These are phyloP conservation scores for Paraphaeosphaeria sporulosa DNA, from an alignment of 2,329 filamentous ascomycete species.

Conservation along the genomic window DNA sequence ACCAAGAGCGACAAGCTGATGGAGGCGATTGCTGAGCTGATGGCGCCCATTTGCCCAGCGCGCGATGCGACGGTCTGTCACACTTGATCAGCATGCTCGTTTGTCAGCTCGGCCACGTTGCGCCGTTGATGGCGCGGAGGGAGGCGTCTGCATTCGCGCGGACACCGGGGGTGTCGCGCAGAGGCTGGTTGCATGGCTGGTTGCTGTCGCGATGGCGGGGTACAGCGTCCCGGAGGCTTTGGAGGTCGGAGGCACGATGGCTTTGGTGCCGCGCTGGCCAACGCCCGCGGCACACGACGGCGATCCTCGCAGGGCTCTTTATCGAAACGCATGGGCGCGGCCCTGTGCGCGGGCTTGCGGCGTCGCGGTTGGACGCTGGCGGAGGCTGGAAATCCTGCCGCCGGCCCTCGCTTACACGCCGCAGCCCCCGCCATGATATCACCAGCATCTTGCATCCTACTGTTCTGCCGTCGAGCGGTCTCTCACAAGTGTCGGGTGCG, in stretches of 20 bases:
- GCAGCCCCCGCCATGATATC: constrained; percentile 15
- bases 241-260: constrained; percentile 2
- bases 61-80: constrained; percentile 1
- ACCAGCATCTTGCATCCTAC: constrained; percentile 7
- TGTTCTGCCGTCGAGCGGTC: neutral
- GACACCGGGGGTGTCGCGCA: constrained; percentile 12
- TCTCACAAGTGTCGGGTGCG: neutral
- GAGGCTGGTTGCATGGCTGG: constrained; percentile 18
- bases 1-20: neutral
- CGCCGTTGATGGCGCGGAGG: constrained; percentile 1
- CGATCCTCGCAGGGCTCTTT: constrained; percentile 34
- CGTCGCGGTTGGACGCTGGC: constrained; percentile 16
- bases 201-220: constrained; percentile 36
- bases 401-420: constrained; percentile 20
- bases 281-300: constrained; percentile 9
- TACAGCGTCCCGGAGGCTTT: constrained; percentile 18
- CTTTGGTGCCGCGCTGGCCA: constrained; percentile 8
- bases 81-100: constrained; percentile 5
- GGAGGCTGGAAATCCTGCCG: constrained; percentile 15
- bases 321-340: constrained; percentile 38
- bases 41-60: neutral
- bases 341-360: constrained; percentile 14
- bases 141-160: constrained; percentile 4
- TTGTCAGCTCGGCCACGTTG: constrained; percentile 14
- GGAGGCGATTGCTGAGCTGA: neutral